Conservation (phyloP, 345 rosid genomes). For the Lepidium didymum region DNA sequence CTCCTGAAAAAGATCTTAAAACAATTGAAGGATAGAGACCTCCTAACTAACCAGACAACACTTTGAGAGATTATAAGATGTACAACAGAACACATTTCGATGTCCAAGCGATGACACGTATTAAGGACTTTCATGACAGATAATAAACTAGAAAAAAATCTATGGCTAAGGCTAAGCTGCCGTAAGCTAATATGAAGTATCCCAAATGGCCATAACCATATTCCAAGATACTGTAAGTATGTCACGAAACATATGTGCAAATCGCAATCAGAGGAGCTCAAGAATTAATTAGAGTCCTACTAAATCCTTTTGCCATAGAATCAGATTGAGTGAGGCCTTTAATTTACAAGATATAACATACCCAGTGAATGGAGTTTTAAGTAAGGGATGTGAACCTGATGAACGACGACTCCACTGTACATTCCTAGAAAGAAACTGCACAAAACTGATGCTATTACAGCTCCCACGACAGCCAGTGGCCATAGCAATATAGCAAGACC, state of each 20-base stretch:
- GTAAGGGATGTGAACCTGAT: slow-evolving; percentile 47
- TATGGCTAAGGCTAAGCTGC: neutral
- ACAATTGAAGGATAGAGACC: slow-evolving; percentile 1
- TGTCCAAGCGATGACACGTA: neutral
- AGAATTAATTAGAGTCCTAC: neutral
- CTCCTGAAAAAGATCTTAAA: slow-evolving; percentile 45
- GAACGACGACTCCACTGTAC: slow-evolving; percentile 58
- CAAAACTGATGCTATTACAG: slow-evolving; percentile 44
- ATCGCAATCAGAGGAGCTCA: neutral
- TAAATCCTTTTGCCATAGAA: neutral
- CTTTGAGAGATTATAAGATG: neutral
- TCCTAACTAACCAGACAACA: neutral
- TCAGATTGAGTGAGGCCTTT: neutral
- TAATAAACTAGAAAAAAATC: neutral
- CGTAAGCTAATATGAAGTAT: neutral
- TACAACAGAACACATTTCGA: neutral
- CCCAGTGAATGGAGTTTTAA: neutral
- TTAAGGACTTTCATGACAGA: neutral
- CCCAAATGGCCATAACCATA: neutral
- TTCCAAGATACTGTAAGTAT: neutral
- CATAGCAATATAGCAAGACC: slow-evolving; percentile 72
- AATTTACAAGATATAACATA: neutral
- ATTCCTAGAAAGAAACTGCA: slow-evolving; percentile 68
- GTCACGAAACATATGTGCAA: neutral
- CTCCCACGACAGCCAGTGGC: slow-evolving; percentile 79